Base-by-base conservation (phyloP, 2,329 filamentous ascomycete genomes). In the Pseudocercospora pini-densiflorae region DNA sequence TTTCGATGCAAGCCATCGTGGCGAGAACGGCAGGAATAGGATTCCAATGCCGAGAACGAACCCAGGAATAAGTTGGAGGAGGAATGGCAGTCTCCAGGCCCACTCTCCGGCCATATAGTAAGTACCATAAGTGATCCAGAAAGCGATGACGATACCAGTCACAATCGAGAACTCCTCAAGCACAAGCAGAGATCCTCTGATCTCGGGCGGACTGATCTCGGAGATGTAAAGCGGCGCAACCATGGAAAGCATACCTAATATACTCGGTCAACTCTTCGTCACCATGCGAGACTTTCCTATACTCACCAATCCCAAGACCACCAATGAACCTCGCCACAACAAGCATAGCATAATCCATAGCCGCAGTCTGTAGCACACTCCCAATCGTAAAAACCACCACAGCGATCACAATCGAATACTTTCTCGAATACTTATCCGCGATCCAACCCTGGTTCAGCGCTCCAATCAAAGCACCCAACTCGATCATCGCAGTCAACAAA, bases 121-220 rank as follows among this genome's bases (percentile, higher is more conserved):
- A 0, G 84, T 86, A 0, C 81, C 85, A 63, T 86, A 88, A 0
- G 83, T 84, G 43, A 85, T 84, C 82, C 83, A 87, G 71, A 82
- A 87, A 1, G 84, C 81, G 24, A 86, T 77, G 3, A 86, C 81
- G 63, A 82, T 83, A 2, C 84, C 82, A 21, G 78, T 73, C 12
- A 83, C 81, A 59, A 85, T 84, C 59, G 75, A 78, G 63, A 85
- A 76, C 58, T 83, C 79, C 64, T 85, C 80, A 3, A 85, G 73
- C 1, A 83, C 87, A 55, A 86, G 78, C 5, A 82, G 72, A 1
- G 78, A 73, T 1, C 80, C 80, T 53, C 80, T 70, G 5, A 81
- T 75, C 59, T 81, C 76, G 0, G 79, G 79, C 0, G 94, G 94
- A 3, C 92, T 89, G 12, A 97, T 82, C 79, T 98, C 94, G 8